Percentiles rank a stretch among this genome's conserved stretches.
Evolutionary conservation across 148 eudicot species (phyloP).

Genomic region (Linanthus parryae): DNA sequence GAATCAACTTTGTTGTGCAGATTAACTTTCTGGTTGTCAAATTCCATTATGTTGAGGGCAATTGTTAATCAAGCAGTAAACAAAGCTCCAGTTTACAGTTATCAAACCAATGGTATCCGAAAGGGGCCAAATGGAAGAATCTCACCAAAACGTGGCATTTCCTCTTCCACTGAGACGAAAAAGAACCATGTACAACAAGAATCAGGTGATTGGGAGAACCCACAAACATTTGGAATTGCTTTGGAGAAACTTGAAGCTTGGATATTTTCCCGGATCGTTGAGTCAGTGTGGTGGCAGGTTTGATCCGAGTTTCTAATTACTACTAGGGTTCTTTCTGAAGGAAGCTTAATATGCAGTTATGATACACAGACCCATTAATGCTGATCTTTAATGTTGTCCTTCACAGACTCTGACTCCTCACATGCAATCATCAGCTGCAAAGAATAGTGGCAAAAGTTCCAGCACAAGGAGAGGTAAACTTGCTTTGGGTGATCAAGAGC

Average conservation of each 20-base stretch:
- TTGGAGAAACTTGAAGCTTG: constrained; percentile 75
- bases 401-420: constrained; percentile 52
- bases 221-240: constrained; percentile 44
- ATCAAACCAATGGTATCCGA: too few species aligned
- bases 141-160: too few species aligned
- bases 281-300: constrained; percentile 99
- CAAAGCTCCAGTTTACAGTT: too few species aligned
- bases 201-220: constrained; percentile 51
- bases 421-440: constrained; percentile 90
- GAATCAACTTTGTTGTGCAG: too few species aligned
- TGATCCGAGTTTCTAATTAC: too few species aligned
- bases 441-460: constrained; percentile 32
- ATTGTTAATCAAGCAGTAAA: constrained; percentile 46
- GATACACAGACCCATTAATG: not conserved
- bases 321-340: not conserved
- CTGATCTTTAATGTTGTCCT: not conserved
- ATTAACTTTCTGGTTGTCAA: constrained; percentile 88
- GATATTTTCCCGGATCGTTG: constrained; percentile 82
- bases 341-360: not conserved
- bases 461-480: constrained; percentile 40
- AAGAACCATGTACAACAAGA: too few species aligned
- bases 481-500: constrained; percentile 51
- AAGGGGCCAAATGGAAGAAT: too few species aligned
- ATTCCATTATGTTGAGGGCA: constrained; percentile 61
- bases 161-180: too few species aligned